Evolutionary conservation across 2,329 filamentous ascomycete species (phyloP).

Genomic region (Penicillium sp.): DNA sequence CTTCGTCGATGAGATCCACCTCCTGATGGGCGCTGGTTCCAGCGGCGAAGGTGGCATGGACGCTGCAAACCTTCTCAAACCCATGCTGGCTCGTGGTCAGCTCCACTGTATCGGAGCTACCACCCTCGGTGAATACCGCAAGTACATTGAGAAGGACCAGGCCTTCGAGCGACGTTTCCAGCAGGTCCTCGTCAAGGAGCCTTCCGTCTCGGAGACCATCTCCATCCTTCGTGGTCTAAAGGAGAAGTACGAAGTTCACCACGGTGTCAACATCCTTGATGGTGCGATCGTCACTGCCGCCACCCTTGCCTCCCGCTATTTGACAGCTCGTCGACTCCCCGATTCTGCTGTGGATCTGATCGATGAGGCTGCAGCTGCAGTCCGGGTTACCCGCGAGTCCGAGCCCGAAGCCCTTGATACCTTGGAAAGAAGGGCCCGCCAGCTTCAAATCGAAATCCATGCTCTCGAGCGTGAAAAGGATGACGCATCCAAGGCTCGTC

Average conservation of each 20-base stretch:
- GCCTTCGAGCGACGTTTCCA: constrained; percentile 98
- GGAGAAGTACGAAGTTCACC: constrained; percentile 96
- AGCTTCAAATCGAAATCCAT: constrained; percentile 96
- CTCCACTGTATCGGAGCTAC: constrained; percentile 98
- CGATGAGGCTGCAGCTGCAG: constrained; percentile 94
- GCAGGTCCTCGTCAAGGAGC: constrained; percentile 95
- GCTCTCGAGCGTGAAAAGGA: constrained; percentile 92
- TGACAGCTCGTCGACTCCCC: constrained; percentile 83
- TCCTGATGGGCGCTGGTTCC: constrained; percentile 94
- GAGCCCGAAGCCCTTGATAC: constrained; percentile 95
- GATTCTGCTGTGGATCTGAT: constrained; percentile 96
- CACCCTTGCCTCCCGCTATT: constrained; percentile 87
- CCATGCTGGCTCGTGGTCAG: constrained; percentile 94
- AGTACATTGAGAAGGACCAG: constrained; percentile 98
- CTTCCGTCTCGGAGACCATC: constrained; percentile 79
- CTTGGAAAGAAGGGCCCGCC: constrained; percentile 81
- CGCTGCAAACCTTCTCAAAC: constrained; percentile 93
- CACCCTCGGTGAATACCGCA: constrained; percentile 90
- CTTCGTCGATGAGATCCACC: constrained; percentile 97
- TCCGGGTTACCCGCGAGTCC: constrained; percentile 90
- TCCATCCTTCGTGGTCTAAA: constrained; percentile 98
- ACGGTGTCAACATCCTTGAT: constrained; percentile 94
- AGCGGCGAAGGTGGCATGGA: constrained; percentile 98
- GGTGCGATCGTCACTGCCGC: constrained; percentile 87
- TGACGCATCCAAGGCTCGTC: constrained; percentile 78